phyloP scores from a whole-genome alignment of 768 basidiomycete genomes.

The Lentinula raphanica region DNA sequence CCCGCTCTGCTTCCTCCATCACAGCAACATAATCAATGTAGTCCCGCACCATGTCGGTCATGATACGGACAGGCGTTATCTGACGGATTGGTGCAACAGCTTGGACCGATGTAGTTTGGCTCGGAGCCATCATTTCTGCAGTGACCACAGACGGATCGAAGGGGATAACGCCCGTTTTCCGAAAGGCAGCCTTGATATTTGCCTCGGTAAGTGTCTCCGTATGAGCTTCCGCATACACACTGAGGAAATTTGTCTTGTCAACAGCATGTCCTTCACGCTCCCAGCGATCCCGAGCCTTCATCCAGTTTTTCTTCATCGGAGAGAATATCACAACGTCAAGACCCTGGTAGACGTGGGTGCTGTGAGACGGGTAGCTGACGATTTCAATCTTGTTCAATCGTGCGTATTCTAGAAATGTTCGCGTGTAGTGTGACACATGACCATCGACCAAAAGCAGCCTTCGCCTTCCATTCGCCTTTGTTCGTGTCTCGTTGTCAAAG shows the following conservation, averaged over 20 bases:
- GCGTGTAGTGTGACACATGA: constrained; percentile 12
- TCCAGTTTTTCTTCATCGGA: constrained; percentile 10
- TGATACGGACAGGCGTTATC: neutral
- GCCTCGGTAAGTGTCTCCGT: neutral
- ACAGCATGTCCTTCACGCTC: neutral
- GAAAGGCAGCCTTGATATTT: constrained; percentile 13
- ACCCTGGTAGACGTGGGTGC: constrained; percentile 15
- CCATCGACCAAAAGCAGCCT: constrained; percentile 22
- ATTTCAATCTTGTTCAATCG: neutral
- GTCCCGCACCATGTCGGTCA: neutral
- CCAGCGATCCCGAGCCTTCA: constrained; percentile 2
- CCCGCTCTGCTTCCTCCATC: neutral
- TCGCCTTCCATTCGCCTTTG: constrained; percentile 11
- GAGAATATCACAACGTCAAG: constrained; percentile 19
- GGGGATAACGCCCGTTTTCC: constrained; percentile 27
- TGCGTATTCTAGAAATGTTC: neutral
- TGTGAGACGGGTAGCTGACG: constrained; percentile 1
- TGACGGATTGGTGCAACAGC: neutral
- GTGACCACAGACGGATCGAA: constrained; percentile 24
- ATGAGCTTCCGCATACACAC: neutral
- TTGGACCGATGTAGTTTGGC: constrained; percentile 9
- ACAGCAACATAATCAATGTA: neutral
- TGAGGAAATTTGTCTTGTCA: neutral
- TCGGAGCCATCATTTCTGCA: constrained; percentile 24
- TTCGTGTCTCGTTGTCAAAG: constrained; percentile 18